Percentiles rank a stretch among this genome's conserved stretches.
Evolutionary conservation across 2,329 filamentous ascomycete species (phyloP).

Genomic region (Penicillium verrucosum): DNA sequence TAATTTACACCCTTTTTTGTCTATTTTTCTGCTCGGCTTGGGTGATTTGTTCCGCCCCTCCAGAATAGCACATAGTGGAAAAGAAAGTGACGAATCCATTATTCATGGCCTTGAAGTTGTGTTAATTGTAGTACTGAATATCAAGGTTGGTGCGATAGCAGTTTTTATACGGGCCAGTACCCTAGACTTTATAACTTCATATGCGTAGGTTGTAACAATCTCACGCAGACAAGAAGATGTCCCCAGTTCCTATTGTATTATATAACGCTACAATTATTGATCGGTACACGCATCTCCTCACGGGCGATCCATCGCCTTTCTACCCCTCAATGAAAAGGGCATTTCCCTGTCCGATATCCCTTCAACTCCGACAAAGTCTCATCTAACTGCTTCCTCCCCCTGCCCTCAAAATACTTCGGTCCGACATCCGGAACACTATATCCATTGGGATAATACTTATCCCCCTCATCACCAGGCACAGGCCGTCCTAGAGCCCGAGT

Average conservation of each 20-base stretch:
- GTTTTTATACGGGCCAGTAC: background rate
- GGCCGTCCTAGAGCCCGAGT: constrained; percentile 46
- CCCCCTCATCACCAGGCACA: constrained; percentile 48
- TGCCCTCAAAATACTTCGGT: constrained; percentile 53
- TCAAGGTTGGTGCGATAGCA: background rate
- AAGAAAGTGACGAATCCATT: constrained; percentile 28
- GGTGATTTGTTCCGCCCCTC: constrained; percentile 18
- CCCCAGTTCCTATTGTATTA: background rate
- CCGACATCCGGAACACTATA: constrained; percentile 58
- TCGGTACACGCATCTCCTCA: too few relatives aligned
- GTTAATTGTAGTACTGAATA: background rate
- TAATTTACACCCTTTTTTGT: constrained; percentile 34
- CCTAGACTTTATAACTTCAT: background rate
- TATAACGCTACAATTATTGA: background rate
- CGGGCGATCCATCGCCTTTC: background rate
- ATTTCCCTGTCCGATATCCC: constrained; percentile 43
- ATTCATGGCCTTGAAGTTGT: background rate
- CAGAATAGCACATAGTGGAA: constrained; percentile 36
- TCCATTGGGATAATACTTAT: constrained; percentile 50
- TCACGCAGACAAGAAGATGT: background rate
- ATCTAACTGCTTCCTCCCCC: constrained; percentile 40
- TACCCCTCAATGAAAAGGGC: constrained; percentile 44
- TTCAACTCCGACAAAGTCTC: constrained; percentile 45
- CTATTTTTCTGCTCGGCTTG: constrained; percentile 30
- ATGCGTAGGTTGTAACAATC: background rate